A percentile compares a stretch with the other conserved stretches of the same genome.
Conservation (phyloP, 192 early-diverging fungal species). For the Chytriomyces sp. region DNA sequence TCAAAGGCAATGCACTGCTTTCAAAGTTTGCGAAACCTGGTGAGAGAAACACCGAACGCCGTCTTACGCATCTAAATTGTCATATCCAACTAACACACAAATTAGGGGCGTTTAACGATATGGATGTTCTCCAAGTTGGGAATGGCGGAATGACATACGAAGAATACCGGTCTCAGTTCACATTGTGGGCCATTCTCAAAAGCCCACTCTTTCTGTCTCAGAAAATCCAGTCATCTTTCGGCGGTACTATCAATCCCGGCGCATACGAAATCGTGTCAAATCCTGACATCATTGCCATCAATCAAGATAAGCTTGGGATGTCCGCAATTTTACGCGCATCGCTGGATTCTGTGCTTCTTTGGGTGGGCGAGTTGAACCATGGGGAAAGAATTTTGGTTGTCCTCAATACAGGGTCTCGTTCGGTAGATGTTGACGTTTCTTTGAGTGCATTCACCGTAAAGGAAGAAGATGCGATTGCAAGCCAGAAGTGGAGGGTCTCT, state of each 20-base stretch:
- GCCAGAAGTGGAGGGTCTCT: conserved; percentile 11
- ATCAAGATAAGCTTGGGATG: conserved; percentile 62
- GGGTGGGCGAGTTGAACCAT: conserved; percentile 36
- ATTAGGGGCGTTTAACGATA: conserved; percentile 60
- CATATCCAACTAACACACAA: conserved; percentile 29
- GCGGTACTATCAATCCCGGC: conserved; percentile 12
- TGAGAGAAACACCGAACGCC: conserved; percentile 1
- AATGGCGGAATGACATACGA: conserved; percentile 52
- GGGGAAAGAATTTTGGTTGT: conserved; percentile 39
- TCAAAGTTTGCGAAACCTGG: conserved; percentile 8
- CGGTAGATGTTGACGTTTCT: conserved; percentile 30
- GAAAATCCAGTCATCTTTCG: neutral
- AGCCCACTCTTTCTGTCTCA: conserved; percentile 58
- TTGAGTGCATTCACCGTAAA: conserved; percentile 4
- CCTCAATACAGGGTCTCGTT: conserved; percentile 29
- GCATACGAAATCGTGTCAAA: conserved; percentile 48
- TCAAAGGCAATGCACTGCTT: conserved; percentile 36
- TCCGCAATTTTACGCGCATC: conserved; percentile 29
- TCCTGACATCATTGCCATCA: conserved; percentile 61
- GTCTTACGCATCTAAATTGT: neutral
- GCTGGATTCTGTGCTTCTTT: conserved; percentile 31
- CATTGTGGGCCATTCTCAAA: conserved; percentile 64
- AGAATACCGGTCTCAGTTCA: conserved; percentile 60
- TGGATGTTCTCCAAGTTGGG: conserved; percentile 65
- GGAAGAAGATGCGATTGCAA: conserved; percentile 23